Base-by-base conservation (phyloP, 2,329 filamentous ascomycete genomes). In the Verticillium nonalfalfae region DNA sequence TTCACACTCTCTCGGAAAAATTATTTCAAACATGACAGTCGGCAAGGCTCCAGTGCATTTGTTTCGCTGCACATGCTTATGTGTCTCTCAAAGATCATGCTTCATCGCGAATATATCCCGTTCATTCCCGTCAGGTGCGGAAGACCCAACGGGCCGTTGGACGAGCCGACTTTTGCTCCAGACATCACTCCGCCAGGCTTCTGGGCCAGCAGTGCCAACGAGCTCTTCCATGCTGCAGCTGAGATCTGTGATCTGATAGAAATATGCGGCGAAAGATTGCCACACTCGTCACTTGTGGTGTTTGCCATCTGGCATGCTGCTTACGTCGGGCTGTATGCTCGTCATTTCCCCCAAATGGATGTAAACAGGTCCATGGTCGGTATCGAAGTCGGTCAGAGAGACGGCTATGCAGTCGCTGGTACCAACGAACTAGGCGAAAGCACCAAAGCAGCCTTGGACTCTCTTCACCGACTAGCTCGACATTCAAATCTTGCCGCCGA, bases 331-430 rank as follows among this genome's bases (percentile, higher is more conserved):
- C 78, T 90, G 2, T 91, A 91, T 69, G 85, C 84, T 11, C 78
- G 80, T 55, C 84, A 87, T 68, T 91, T 91, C 61, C 86, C 86
- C 0, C 81, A 84, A 61, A 90, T 91, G 85, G 89, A 91, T 66
- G 77, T 76, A 1, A 74, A 82, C 11, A 74, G 77, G 3, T 81
- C 83, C 68, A 82, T 90, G 75, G 69, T 76, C 6, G 68, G 67
- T 54, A 65, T 75, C 2, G 75, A 79, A 21, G 77, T 73, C 50
- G 59, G 64, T 3, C 67, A 66, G 7, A 56, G 59, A 4, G 72
- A 74, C 34, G 66, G 74, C n/a, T 73, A 73, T 9, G 73, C 70
- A 40, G 70, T 68, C 18, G 78, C 77, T 0, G 74, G 81, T 0
- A 81, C 81, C 0, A 77, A 76, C 1, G 72, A 6, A 52, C 2